phyloP scores from a whole-genome alignment of 2,329 filamentous ascomycete species.

The Talaromyces sp. region DNA sequence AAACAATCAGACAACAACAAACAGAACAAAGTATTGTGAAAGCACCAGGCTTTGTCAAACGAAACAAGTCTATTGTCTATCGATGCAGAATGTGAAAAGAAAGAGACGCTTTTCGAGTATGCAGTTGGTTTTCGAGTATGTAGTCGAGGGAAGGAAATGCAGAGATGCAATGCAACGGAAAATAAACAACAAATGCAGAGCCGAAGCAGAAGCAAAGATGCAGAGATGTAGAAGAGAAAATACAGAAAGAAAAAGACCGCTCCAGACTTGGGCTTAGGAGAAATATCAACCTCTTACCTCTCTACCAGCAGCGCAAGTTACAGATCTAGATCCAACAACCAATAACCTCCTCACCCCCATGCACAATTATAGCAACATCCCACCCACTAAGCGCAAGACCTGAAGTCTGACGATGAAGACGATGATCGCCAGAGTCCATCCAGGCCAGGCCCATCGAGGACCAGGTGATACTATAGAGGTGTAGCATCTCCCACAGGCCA shows the following conservation, averaged over 20 bases:
- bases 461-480: background rate
- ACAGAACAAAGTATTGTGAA: no score
- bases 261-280: background rate
- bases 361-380: slow-evolving; percentile 8
- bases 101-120: background rate
- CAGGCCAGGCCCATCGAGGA: background rate
- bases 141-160: background rate
- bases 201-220: background rate
- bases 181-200: background rate
- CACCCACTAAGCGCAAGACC: background rate
- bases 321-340: background rate
- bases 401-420: background rate
- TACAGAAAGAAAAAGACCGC: slow-evolving; percentile 5
- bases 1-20: background rate
- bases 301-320: background rate
- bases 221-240: background rate
- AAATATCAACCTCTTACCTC: background rate
- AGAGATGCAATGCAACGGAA: slow-evolving; percentile 6
- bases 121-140: background rate
- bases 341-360: background rate
- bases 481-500: background rate
- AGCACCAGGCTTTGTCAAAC: slow-evolving; percentile 11
- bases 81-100: background rate
- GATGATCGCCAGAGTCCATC: background rate
- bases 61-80: background rate